Evolutionary conservation across 345 rosid genomes (phyloP).

Genomic region (Garcia nutans): DNA sequence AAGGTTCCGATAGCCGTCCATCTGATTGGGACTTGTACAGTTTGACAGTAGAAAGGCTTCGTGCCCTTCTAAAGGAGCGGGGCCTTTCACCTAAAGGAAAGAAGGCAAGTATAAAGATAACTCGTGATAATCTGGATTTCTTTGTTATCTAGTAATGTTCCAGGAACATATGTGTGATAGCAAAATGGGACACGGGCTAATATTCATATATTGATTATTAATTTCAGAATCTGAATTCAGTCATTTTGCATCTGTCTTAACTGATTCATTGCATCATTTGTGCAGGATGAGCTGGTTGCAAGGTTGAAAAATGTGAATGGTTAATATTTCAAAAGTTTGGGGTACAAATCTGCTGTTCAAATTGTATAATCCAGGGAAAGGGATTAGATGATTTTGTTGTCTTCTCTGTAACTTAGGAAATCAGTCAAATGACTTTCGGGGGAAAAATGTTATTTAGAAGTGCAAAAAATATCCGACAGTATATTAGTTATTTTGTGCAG

Average conservation of each 20-base stretch:
- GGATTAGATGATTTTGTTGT: slow-evolving; percentile 17
- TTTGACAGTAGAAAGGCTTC: slow-evolving; percentile 84
- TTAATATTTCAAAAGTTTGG: slow-evolving; percentile 16
- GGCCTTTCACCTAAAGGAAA: slow-evolving; percentile 77
- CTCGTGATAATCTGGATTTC: not conserved
- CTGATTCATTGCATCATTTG: slow-evolving; percentile 7
- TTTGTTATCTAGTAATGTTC: not conserved
- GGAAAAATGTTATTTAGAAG: not conserved
- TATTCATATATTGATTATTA: not conserved
- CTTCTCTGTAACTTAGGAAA: slow-evolving; percentile 19
- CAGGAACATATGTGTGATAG: too few relatives aligned
- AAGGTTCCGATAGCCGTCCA: slow-evolving; percentile 59
- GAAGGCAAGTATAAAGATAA: slow-evolving; percentile 54
- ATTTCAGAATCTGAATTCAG: not conserved
- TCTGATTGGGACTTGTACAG: slow-evolving; percentile 62
- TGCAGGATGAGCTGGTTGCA: slow-evolving; percentile 87
- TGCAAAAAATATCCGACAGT: not conserved
- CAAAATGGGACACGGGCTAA: not conserved
- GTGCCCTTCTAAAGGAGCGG: slow-evolving; percentile 71
- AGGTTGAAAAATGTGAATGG: slow-evolving; percentile 60
- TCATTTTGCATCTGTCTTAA: not conserved
- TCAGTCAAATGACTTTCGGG: not conserved
- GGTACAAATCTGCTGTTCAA: not conserved
- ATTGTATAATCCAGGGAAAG: not conserved
- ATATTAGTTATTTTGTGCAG: too few relatives aligned